These are phyloP conservation scores for Neurospora pannonica DNA, from an alignment of 495 filamentous ascomycete species.

Conservation along the genomic window DNA sequence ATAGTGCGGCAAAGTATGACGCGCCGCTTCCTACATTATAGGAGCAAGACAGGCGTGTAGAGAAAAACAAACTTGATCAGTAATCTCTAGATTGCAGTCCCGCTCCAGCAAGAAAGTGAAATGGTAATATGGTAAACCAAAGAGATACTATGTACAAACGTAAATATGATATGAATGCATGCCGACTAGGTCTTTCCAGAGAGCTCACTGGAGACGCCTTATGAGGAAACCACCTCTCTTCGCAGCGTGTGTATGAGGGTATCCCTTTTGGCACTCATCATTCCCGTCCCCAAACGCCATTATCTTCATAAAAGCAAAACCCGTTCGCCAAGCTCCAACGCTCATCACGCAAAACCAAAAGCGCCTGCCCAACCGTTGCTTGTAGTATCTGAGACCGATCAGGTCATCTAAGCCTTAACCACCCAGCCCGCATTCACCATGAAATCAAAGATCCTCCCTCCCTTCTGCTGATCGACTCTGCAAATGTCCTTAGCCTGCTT, in stretches of 20 bases:
- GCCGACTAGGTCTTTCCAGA: not conserved
- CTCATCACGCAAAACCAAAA: not conserved
- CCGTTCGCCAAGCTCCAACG: not conserved
- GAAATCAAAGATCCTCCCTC: slow-evolving; percentile 77
- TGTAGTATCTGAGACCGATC: not conserved
- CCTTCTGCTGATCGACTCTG: slow-evolving; percentile 42
- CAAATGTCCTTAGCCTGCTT: slow-evolving; percentile 65
- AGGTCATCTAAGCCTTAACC: slow-evolving; percentile 42
- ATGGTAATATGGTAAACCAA: not conserved
- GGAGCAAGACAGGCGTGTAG: not conserved
- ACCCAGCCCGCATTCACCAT: slow-evolving; percentile 92
- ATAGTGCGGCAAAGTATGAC: not conserved
- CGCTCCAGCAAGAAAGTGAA: not conserved
- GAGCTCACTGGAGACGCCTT: not conserved
- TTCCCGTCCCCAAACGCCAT: not conserved
- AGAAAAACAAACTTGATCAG: not conserved
- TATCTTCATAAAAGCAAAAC: not conserved
- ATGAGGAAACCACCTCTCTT: not conserved
- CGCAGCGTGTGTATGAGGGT: not conserved
- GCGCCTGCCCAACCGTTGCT: not conserved
- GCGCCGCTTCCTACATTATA: not conserved
- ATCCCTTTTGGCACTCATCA: not conserved
- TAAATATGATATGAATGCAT: not conserved
- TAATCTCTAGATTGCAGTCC: not conserved
- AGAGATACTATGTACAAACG: not conserved